phyloP scores from a whole-genome alignment of 768 basidiomycete species.

The Amanita pallidorosea region DNA sequence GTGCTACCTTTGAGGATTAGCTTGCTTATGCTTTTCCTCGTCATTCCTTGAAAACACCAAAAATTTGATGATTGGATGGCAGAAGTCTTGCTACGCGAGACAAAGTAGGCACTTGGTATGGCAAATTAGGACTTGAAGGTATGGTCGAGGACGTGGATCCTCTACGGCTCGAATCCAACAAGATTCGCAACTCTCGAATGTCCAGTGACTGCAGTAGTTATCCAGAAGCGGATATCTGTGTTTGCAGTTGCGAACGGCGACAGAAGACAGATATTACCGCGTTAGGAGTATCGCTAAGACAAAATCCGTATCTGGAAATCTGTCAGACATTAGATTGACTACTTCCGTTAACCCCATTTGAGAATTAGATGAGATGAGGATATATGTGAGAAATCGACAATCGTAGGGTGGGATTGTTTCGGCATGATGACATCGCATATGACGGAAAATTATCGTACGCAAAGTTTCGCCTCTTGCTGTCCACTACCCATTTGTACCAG shows the following conservation, averaged over 20 bases:
- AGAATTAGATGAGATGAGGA: not conserved
- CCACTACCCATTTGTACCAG: not conserved
- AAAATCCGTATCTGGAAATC: not conserved
- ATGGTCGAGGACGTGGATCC: no score
- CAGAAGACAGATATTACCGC: not conserved
- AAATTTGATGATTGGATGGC: no score
- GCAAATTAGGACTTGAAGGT: no score
- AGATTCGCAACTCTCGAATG: no score
- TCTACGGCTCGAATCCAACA: no score
- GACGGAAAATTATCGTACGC: not conserved
- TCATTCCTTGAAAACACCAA: no score
- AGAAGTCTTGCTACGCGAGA: no score
- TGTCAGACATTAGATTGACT: not conserved
- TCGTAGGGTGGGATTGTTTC: not conserved
- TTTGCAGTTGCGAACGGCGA: not conserved
- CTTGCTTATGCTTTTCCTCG: no score
- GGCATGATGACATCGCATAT: not conserved
- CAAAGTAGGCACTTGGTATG: no score
- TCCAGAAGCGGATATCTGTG: not conserved
- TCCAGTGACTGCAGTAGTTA: not conserved
- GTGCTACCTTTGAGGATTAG: no score
- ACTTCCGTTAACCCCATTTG: not conserved
- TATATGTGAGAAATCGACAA: not conserved
- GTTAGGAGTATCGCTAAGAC: not conserved
- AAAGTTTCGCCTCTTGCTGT: not conserved